These are phyloP conservation scores for Eutypa lata DNA, from an alignment of 2,329 filamentous ascomycete species.

Conservation along the genomic window DNA sequence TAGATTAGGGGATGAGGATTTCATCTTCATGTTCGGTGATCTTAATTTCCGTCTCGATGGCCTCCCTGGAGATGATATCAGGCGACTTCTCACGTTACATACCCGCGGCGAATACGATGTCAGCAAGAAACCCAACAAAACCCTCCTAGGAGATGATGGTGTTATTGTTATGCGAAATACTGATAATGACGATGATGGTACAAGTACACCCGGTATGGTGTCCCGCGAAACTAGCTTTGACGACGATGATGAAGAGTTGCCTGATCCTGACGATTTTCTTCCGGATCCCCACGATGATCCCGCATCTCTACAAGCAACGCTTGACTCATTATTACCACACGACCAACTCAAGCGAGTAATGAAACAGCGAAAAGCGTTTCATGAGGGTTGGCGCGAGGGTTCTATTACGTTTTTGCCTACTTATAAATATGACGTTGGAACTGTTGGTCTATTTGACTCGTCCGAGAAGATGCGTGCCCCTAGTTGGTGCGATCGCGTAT, in stretches of 20 bases:
- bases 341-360: conserved; percentile 81
- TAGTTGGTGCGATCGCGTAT: conserved; percentile 94
- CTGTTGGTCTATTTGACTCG: conserved; percentile 85
- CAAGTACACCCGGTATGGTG: conserved; percentile 27
- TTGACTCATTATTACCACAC: conserved; percentile 82
- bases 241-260: conserved; percentile 38
- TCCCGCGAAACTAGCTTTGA: conserved; percentile 32
- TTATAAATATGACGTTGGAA: conserved; percentile 98
- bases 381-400: conserved; percentile 91
- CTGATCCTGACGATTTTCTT: conserved; percentile 63
- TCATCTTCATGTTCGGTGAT: conserved; percentile 95
- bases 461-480: conserved; percentile 91
- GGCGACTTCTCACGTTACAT: conserved; percentile 78
- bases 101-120: conserved; percentile 73
- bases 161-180: conserved; percentile 49
- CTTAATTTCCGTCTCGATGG: conserved; percentile 90
- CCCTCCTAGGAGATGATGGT: conserved; percentile 43
- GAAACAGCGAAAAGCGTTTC: conserved; percentile 72
- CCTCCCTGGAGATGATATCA: conserved; percentile 85
- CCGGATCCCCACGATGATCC: conserved; percentile 74
- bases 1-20: conserved; percentile 83
- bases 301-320: conserved; percentile 80
- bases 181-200: conserved; percentile 42
- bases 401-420: conserved; percentile 85
- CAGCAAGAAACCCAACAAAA: conserved; percentile 36